These are phyloP conservation scores for Vicia sativa DNA, from an alignment of 306 rosid species.

Conservation along the genomic window DNA sequence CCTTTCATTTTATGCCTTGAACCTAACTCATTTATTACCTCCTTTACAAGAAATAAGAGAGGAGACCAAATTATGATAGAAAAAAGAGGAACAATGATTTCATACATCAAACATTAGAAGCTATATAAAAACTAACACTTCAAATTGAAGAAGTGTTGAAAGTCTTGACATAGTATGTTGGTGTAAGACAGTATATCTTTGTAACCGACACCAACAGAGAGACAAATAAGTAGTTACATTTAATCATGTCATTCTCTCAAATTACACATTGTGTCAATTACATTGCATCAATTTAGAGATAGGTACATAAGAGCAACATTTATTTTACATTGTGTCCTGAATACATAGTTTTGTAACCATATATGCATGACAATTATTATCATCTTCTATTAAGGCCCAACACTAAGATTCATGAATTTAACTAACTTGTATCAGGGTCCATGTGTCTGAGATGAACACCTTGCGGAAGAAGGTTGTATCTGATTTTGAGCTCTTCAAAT, in stretches of 20 bases:
- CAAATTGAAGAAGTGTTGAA: no score
- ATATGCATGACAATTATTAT: background rate
- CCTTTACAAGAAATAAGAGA: background rate
- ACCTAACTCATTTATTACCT: background rate
- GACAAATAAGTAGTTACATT: background rate
- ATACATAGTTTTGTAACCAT: slow-evolving; percentile 16
- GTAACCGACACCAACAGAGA: no score
- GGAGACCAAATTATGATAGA: background rate
- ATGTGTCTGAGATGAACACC: slow-evolving; percentile 58
- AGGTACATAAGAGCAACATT: background rate
- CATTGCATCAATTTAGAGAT: background rate
- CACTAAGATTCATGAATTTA: slow-evolving; percentile 9
- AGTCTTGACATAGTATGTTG: no score
- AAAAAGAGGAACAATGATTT: background rate
- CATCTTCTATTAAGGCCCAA: background rate
- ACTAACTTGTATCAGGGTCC: slow-evolving; percentile 37
- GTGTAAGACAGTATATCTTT: no score
- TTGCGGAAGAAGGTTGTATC: slow-evolving; percentile 78
- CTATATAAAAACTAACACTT: background rate
- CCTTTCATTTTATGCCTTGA: background rate
- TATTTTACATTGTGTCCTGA: background rate
- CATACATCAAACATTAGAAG: background rate
- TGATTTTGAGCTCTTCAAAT: slow-evolving; percentile 74
- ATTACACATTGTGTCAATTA: background rate
- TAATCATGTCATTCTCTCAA: background rate